Percentiles rank a stretch among this genome's conserved stretches.
These are phyloP conservation scores for Pyrus bretschneideri DNA, from an alignment of 306 rosid species.

Conservation along the genomic window DNA sequence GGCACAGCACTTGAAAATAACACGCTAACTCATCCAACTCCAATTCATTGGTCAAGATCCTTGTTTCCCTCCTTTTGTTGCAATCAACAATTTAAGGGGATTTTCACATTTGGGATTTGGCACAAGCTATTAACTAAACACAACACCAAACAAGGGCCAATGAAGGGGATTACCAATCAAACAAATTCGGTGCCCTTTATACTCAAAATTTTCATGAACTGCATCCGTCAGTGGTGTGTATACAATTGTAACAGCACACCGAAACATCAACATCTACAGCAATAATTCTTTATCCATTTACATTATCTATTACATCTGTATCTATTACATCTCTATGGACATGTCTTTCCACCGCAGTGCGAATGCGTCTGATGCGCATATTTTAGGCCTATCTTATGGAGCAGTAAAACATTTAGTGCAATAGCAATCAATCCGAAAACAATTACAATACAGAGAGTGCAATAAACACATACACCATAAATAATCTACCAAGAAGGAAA, in stretches of 20 bases:
- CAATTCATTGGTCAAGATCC: neutral
- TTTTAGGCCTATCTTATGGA: neutral
- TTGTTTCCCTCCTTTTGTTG: neutral
- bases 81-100: neutral
- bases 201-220: neutral
- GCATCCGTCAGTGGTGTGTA: neutral
- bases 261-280: neutral
- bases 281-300: neutral
- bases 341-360: neutral
- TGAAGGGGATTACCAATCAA: neutral
- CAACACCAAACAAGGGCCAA: neutral
- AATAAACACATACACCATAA: neutral
- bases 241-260: neutral
- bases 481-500: neutral
- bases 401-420: neutral
- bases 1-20: neutral
- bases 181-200: neutral
- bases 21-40: neutral
- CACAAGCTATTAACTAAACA: neutral
- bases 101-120: neutral
- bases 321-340: neutral
- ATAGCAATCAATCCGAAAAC: neutral
- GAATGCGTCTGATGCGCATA: neutral
- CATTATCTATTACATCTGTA: neutral
- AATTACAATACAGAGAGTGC: neutral